phyloP scores from a whole-genome alignment of 176 grass and related monocot species.

The Eragrostis nindensis region DNA sequence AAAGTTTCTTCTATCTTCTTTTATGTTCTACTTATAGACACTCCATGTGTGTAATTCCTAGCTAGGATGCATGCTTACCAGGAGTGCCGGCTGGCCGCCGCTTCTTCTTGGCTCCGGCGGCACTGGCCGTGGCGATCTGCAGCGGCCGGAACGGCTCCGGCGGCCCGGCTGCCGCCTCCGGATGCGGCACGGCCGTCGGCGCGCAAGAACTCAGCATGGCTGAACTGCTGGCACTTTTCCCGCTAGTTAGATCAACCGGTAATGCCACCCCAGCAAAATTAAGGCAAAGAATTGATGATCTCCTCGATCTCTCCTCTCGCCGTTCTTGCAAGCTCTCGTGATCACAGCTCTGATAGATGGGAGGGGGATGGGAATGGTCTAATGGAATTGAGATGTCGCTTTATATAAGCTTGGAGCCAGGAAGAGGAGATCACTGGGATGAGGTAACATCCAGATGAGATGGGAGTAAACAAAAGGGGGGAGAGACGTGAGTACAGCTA shows the following conservation, averaged over 20 bases:
- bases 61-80: slow-evolving; percentile 30
- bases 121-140: slow-evolving; percentile 44
- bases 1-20: background rate
- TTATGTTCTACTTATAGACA: background rate
- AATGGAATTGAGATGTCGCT: slow-evolving; percentile 11
- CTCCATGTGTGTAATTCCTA: slow-evolving; percentile 33
- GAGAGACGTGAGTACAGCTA: slow-evolving; percentile 52
- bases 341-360: background rate
- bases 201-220: slow-evolving; percentile 56
- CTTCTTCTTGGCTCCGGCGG: slow-evolving; percentile 61
- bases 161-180: slow-evolving; percentile 4
- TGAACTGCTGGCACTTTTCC: background rate
- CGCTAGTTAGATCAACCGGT: background rate
- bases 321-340: slow-evolving; percentile 17
- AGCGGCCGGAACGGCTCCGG: slow-evolving; percentile 51
- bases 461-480: slow-evolving; percentile 43
- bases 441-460: slow-evolving; percentile 14
- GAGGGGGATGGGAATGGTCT: slow-evolving; percentile 21
- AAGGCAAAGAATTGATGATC: background rate
- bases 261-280: background rate
- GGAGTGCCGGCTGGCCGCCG: slow-evolving; percentile 77
- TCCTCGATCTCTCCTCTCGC: background rate
- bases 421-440: slow-evolving; percentile 25
- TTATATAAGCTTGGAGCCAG: slow-evolving; percentile 44
- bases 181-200: slow-evolving; percentile 24